phyloP scores from a whole-genome alignment of 148 eudicot genomes.

The Diospyros lotus region DNA sequence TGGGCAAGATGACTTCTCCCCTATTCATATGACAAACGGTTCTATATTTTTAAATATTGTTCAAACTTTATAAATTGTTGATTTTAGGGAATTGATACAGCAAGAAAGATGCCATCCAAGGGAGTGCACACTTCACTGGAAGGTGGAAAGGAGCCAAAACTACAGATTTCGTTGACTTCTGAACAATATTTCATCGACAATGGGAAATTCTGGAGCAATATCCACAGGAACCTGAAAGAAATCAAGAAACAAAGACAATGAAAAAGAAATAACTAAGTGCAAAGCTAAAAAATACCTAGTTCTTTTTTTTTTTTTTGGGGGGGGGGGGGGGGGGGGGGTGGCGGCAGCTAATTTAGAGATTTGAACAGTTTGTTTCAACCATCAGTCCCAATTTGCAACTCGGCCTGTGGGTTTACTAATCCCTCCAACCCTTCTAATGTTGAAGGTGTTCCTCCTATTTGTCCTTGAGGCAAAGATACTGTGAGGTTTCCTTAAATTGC shows the following conservation, averaged over 20 bases:
- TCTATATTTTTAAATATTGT: background rate
- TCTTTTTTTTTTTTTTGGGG: too few relatives aligned
- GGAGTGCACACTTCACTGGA: background rate
- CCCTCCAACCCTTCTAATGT: too few relatives aligned
- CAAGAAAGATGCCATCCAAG: background rate
- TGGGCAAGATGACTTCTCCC: background rate
- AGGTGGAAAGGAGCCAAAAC: background rate
- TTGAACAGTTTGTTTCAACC: too few relatives aligned
- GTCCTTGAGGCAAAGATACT: too few relatives aligned
- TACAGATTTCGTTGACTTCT: background rate
- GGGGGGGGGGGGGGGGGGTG: too few relatives aligned
- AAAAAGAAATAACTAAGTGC: background rate
- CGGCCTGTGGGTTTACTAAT: too few relatives aligned
- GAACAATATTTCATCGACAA: constrained; percentile 50
- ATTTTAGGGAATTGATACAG: background rate
- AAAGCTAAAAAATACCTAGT: background rate
- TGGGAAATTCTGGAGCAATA: constrained; percentile 63
- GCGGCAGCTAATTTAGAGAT: too few relatives aligned
- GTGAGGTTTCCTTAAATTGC: too few relatives aligned
- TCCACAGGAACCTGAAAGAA: constrained; percentile 85
- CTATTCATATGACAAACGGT: background rate
- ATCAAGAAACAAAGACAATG: background rate
- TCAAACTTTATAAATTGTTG: background rate
- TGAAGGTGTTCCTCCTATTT: too few relatives aligned
- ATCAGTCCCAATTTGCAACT: too few relatives aligned